Percentiles rank a stretch among this genome's conserved stretches.
Evolutionary conservation across 208 protist genomes (phyloP).

Genomic region (Trypanosoma scelopori): DNA sequence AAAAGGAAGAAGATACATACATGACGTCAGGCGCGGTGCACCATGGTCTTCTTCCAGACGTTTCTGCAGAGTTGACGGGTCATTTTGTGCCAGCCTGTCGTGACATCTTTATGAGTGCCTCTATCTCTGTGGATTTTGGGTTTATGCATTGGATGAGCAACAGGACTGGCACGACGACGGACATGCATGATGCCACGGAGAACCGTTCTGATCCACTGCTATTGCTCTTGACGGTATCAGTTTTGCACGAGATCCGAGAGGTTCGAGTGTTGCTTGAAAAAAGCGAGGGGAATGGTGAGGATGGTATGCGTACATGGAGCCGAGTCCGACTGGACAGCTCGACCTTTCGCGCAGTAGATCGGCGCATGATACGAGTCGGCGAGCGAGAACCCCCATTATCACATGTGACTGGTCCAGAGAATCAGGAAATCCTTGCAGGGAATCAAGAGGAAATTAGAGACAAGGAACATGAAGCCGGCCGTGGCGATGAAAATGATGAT

Average conservation of each 20-base stretch:
- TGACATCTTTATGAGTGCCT: conserved; percentile 21
- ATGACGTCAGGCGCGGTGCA: not conserved
- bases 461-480: not conserved
- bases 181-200: not conserved
- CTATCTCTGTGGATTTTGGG: conserved; percentile 21
- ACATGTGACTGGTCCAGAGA: not conserved
- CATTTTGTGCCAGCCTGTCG: conserved; percentile 1
- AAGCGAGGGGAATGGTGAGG: not conserved
- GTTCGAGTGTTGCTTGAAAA: conserved; percentile 4
- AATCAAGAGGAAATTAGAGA: not conserved
- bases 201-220: not conserved
- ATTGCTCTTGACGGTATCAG: not conserved
- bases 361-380: not conserved
- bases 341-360: not conserved
- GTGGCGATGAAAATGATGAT: not conserved
- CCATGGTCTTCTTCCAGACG: not conserved
- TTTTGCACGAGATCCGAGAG: not conserved
- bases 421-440: not conserved
- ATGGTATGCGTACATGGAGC: conserved; percentile 4
- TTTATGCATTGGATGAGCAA: no score
- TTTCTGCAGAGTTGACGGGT: conserved; percentile 12
- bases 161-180: not conserved
- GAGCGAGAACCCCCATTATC: not conserved
- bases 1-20: not conserved
- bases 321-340: conserved; percentile 7